Base-by-base conservation (phyloP, 1,284 basidiomycete genomes). In the Fomitiporia mediterranea region DNA sequence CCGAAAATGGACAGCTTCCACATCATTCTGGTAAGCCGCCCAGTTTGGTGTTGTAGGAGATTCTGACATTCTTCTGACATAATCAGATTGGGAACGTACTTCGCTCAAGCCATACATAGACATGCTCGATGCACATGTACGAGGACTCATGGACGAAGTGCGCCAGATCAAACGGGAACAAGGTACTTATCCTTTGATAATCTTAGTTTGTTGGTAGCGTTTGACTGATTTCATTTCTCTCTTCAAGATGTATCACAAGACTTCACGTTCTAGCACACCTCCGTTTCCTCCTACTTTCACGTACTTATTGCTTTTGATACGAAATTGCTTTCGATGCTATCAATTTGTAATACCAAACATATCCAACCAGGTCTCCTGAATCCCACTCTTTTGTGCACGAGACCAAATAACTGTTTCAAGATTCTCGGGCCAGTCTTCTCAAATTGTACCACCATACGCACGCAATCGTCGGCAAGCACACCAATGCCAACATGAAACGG, bases 81-180 rank as follows among this genome's bases (percentile, higher is more conserved):
- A 34, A 15, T 46, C 59, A 80, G 84, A 84, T 63, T 87, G 83
- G 83, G 79, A 86, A 60, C 78, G 78, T 61, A 91, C 89, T 5
- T 87, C 85, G 2, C 71, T 99, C 60, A 89, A 84, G 65, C 89
- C 90, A 2, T 98, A 94, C 66, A 86, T 99, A 35, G 90, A 95
- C 49, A 82, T 97, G 75, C 74, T 99, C 60, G 91, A 98, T 60
- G 78, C 78, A 65, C 91, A 98, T 66, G 78, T 76, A 13, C 60
- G 68, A 55, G 69, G 68, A 27, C 67, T 89, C 46, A 82, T 89
- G 81, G 78, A 59, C 17, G 80, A 83, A 59, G 76, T 79, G 35
- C 72, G 83, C 60, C 74, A 62, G 60, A 73, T 67, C 28, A 86
- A 79, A 67, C 75, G 79, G 42, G 77, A 72, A 56, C 68, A 69